These are phyloP conservation scores for Botryotinia convoluta DNA, from an alignment of 2,329 filamentous ascomycete genomes.

Conservation along the genomic window DNA sequence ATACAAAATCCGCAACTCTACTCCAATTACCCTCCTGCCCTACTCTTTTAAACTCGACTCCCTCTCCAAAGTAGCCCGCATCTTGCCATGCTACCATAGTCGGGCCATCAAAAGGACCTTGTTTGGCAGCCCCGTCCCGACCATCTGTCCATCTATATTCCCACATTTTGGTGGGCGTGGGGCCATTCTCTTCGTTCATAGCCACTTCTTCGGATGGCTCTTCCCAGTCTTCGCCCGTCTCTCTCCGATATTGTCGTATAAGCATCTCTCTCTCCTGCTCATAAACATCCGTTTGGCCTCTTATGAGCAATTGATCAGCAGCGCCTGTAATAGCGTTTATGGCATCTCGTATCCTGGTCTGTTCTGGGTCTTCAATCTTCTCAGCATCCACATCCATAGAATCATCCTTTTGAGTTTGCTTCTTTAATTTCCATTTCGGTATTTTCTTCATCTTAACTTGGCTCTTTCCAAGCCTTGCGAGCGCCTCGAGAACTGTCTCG, in stretches of 20 bases:
- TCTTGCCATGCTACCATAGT: conserved; percentile 92
- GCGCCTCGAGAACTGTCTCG: conserved; percentile 84
- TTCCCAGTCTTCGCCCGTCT: conserved; percentile 85
- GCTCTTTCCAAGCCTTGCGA: conserved; percentile 73
- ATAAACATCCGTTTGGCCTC: conserved; percentile 88
- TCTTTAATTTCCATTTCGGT: conserved; percentile 70
- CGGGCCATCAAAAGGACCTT: conserved; percentile 81
- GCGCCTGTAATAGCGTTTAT: conserved; percentile 85
- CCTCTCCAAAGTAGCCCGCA: conserved; percentile 89
- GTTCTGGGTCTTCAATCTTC: conserved; percentile 63
- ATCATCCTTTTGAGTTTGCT: conserved; percentile 55
- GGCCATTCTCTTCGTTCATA: conserved; percentile 34
- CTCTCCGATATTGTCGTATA: conserved; percentile 76
- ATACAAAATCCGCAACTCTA: conserved; percentile 39
- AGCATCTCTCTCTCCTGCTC: conserved; percentile 82
- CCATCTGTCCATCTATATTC: conserved; percentile 92
- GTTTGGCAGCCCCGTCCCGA: conserved; percentile 70
- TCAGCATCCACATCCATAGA: conserved; percentile 70
- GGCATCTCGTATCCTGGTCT: conserved; percentile 64
- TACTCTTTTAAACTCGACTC: conserved; percentile 71
- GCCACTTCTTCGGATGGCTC: conserved; percentile 45
- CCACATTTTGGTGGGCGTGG: conserved; percentile 57
- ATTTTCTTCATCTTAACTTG: conserved; percentile 59
- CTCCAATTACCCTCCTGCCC: conserved; percentile 48
- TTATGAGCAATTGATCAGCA: conserved; percentile 78